These are phyloP conservation scores for Wickerhamiella hasegawae DNA, from an alignment of 805 yeast species.

Conservation along the genomic window DNA sequence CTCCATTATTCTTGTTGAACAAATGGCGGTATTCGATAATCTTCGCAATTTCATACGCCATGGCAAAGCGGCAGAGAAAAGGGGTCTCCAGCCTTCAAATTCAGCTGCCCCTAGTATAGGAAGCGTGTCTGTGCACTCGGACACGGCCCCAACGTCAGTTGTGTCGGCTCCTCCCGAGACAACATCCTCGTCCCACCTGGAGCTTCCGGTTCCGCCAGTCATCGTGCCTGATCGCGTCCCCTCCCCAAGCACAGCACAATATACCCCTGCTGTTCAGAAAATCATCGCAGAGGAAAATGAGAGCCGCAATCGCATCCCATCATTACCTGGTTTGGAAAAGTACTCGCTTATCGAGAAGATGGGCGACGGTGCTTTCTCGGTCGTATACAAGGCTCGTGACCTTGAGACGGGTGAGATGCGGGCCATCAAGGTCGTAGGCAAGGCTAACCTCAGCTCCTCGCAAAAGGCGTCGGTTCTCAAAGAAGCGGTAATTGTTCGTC, in stretches of 20 bases:
- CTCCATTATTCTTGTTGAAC: too few species aligned
- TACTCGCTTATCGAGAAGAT: slow-evolving; percentile 25
- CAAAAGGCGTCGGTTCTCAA: slow-evolving; percentile 33
- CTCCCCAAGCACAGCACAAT: slow-evolving; percentile 7
- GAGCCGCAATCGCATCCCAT: slow-evolving; percentile 19
- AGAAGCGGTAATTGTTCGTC: slow-evolving; percentile 61
- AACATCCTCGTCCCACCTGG: too few species aligned
- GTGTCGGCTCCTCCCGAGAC: too few species aligned
- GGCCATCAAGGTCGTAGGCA: slow-evolving; percentile 65
- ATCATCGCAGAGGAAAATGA: slow-evolving; percentile 27
- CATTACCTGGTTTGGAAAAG: slow-evolving; percentile 25
- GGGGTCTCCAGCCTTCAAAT: too few species aligned
- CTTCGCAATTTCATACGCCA: slow-evolving; percentile 47
- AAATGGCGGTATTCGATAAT: slow-evolving; percentile 26
- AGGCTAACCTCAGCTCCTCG: slow-evolving; percentile 29
- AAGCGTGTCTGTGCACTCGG: too few species aligned
- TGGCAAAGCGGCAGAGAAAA: slow-evolving; percentile 26
- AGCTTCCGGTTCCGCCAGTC: too few species aligned
- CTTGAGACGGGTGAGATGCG: slow-evolving; percentile 28
- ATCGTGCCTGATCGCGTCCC: slow-evolving; percentile 1
- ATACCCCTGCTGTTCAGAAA: slow-evolving; percentile 23
- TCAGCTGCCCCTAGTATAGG: too few species aligned
- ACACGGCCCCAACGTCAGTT: too few species aligned
- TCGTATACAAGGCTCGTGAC: slow-evolving; percentile 60
- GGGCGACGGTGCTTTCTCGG: slow-evolving; percentile 74